A percentile compares a stretch with the other conserved stretches of the same genome.
Evolutionary conservation across 2,329 filamentous ascomycete species (phyloP).

Genomic region (Paecilomyces fulvus): DNA sequence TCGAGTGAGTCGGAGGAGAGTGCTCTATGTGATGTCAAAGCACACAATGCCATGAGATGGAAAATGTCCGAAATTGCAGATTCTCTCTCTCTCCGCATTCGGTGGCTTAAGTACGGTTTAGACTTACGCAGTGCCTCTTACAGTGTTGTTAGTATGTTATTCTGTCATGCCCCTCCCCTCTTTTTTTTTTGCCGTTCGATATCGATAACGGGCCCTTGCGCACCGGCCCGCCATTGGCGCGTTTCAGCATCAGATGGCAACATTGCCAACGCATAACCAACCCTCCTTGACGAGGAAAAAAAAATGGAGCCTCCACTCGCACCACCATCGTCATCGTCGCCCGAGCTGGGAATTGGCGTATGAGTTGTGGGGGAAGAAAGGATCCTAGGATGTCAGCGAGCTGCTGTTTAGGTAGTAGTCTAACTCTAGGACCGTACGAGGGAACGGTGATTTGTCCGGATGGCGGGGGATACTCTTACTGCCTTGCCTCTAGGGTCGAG

Average conservation of each 20-base stretch:
- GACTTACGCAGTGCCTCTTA: neutral
- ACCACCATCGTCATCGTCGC: neutral
- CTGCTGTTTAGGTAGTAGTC: neutral
- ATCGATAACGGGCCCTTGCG: neutral
- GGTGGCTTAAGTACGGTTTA: too few relatives aligned
- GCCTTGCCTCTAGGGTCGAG: neutral
- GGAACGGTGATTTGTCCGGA: neutral
- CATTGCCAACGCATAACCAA: constrained; percentile 1
- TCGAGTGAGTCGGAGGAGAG: too few relatives aligned
- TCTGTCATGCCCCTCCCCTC: neutral
- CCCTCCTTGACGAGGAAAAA: neutral
- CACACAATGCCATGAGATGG: too few relatives aligned
- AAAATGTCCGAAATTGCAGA: too few relatives aligned
- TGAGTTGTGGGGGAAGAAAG: neutral
- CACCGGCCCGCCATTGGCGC: neutral
- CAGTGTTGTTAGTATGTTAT: neutral
- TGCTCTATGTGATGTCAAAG: too few relatives aligned
- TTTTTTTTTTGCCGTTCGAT: neutral
- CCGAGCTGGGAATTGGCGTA: neutral
- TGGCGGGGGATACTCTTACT: neutral
- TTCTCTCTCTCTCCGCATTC: too few relatives aligned
- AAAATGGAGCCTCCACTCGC: neutral
- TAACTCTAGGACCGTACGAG: neutral
- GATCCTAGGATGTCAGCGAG: neutral
- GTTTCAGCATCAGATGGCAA: neutral